Percentiles rank a stretch among this genome's conserved stretches.
Conservation (phyloP, 805 yeast genomes). For the Candida argentea region DNA sequence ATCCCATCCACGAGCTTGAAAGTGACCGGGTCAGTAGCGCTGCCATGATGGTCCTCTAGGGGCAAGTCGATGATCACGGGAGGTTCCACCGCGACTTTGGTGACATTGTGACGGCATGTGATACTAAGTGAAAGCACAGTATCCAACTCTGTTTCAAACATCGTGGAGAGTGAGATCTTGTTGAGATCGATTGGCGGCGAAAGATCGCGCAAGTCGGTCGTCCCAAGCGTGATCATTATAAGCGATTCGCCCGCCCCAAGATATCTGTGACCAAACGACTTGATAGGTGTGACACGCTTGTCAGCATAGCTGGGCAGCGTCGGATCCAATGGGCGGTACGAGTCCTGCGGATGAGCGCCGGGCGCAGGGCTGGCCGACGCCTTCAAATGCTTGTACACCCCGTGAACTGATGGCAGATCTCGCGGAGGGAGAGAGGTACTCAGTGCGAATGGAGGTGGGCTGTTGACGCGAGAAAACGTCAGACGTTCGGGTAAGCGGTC, state of each 20-base stretch:
- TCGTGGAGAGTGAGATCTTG: slow-evolving; percentile 64
- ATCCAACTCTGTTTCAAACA: slow-evolving; percentile 75
- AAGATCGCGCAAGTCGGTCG: slow-evolving; percentile 62
- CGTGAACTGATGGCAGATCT: no score
- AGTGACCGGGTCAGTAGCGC: slow-evolving; percentile 63
- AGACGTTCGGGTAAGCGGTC: slow-evolving; percentile 28
- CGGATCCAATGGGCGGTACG: no score
- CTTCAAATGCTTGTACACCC: slow-evolving; percentile 31
- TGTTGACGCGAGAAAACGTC: no score
- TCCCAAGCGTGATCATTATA: slow-evolving; percentile 75
- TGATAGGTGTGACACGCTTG: slow-evolving; percentile 42
- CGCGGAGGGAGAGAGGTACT: slow-evolving; percentile 14
- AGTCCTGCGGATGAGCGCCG: no score
- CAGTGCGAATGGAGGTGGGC: no score
- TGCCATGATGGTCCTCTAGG: slow-evolving; percentile 62
- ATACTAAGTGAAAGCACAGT: slow-evolving; percentile 76
- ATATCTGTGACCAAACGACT: slow-evolving; percentile 79
- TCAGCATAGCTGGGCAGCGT: slow-evolving; percentile 10
- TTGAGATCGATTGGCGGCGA: slow-evolving; percentile 57
- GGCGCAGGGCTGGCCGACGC: slow-evolving; percentile 12
- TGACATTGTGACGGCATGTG: slow-evolving; percentile 23
- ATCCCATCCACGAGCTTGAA: slow-evolving; percentile 46
- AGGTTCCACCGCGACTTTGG: slow-evolving; percentile 32
- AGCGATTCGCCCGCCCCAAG: slow-evolving; percentile 55
- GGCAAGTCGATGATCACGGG: slow-evolving; percentile 71